Evolutionary conservation across 108 stramenopile genomes (phyloP), one percentile per base, ranked within the genome.

Genomic region (Cyclotella baltica): DNA sequence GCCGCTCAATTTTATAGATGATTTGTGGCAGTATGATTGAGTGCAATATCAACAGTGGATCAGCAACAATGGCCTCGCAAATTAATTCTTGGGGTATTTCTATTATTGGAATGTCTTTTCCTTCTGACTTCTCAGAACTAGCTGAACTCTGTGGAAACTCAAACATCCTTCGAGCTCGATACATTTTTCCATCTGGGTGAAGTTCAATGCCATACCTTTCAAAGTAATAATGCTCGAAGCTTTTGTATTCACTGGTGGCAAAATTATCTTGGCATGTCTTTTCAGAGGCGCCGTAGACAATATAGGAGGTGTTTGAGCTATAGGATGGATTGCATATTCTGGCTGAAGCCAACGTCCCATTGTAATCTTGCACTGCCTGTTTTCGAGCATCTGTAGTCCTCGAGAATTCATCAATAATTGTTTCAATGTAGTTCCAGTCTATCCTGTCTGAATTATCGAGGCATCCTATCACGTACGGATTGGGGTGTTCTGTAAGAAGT

Each of bases 11-110:
- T 16, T 55, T 28, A 56, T 67, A 87, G 0, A 87, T 40, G 66
- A 87, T 16, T 65, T 91, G 90, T 47, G 90, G 90, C 31, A 91
- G 48, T 47, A 88, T 50, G 11, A 82, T 25, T 10, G 73, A 72
- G 16, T 87, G 74, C 11, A 86, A 75, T 25, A 67, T 70, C 61
- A 91, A 47, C 25, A 63, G 56, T 2, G 90, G 69, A 72, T 91
- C 76, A 6, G 88, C 86, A 16, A 91, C 43, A 1, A 64, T 35
- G 1, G 74, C 77, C 83, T 91, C 90, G 0, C 70, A 5, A 62
- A 76, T 87, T 13, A 62, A 56, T 53, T 68, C 55, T 48, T 87
- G 75, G 8, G 90, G 80, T 20, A 91, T 53, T 22, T 75, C 47
- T 43, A 84, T 53, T 13, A 67, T 9, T 13, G 55, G 46, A 67